Conservation (phyloP, 345 rosid genomes). For the Arabis alpina region DNA sequence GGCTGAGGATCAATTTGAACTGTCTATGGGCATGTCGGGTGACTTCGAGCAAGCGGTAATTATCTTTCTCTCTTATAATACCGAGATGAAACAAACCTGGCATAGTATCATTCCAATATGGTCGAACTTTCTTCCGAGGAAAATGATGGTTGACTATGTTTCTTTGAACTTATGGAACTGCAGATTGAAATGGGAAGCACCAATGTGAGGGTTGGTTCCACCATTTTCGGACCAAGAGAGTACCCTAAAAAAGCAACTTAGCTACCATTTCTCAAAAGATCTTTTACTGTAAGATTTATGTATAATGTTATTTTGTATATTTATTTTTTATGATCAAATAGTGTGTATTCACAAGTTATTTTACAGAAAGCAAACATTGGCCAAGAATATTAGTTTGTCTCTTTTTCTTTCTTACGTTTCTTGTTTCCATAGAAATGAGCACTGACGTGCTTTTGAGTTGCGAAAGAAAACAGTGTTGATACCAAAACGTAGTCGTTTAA, state of each 20-base stretch:
- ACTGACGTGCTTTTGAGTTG: no score
- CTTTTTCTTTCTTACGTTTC: no score
- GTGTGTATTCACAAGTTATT: neutral
- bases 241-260: slow-evolving; percentile 42
- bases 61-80: slow-evolving; percentile 14
- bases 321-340: neutral
- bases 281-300: slow-evolving; percentile 26
- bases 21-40: slow-evolving; percentile 97
- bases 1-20: slow-evolving; percentile 72
- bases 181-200: slow-evolving; percentile 97
- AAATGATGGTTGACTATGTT: slow-evolving; percentile 13
- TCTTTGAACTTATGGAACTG: slow-evolving; percentile 16
- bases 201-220: slow-evolving; percentile 88
- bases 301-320: neutral
- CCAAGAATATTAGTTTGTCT: no score
- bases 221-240: slow-evolving; percentile 89
- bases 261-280: neutral
- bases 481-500: no score
- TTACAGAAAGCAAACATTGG: neutral
- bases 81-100: neutral
- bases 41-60: slow-evolving; percentile 91
- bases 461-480: no score
- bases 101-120: slow-evolving; percentile 13
- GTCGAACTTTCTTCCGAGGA: slow-evolving; percentile 28
- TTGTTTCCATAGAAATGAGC: no score